Evolutionary conservation across 2,329 filamentous ascomycete genomes (phyloP).

Genomic region (Aureobasidium sp.): DNA sequence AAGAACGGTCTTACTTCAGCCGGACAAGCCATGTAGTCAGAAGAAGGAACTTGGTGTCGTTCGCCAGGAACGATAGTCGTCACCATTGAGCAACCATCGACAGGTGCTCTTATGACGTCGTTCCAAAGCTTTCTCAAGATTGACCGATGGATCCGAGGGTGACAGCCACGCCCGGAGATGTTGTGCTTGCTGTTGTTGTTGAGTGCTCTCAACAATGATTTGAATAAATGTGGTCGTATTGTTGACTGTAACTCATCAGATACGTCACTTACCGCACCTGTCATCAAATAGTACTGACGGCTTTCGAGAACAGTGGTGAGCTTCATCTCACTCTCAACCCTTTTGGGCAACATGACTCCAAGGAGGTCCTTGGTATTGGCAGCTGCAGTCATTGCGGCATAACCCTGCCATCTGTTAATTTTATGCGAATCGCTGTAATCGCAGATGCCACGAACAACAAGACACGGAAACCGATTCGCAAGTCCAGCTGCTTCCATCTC

Average conservation of each 20-base stretch:
- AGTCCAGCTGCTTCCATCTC: constrained; percentile 26
- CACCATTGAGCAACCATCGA: constrained; percentile 1
- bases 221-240: not conserved
- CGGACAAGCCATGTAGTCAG: constrained; percentile 17
- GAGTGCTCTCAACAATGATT: not conserved
- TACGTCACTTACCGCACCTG: too few species aligned
- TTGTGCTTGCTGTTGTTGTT: not conserved
- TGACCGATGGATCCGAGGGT: not conserved
- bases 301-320: not conserved
- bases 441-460: constrained; percentile 31
- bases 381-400: constrained; percentile 28
- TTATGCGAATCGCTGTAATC: constrained; percentile 32
- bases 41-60: not conserved
- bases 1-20: constrained; percentile 21
- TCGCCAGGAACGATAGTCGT: not conserved
- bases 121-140: not conserved
- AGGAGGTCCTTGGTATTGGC: constrained; percentile 26
- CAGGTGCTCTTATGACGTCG: constrained; percentile 9
- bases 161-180: not conserved
- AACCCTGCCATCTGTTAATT: constrained; percentile 29
- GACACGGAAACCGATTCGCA: constrained; percentile 25
- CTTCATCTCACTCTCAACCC: not conserved
- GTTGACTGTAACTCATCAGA: not conserved
- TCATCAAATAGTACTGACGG: not conserved
- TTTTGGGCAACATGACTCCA: not conserved